phyloP scores from a whole-genome alignment of 2,329 filamentous ascomycete genomes.

The Fusarium pilosicola region DNA sequence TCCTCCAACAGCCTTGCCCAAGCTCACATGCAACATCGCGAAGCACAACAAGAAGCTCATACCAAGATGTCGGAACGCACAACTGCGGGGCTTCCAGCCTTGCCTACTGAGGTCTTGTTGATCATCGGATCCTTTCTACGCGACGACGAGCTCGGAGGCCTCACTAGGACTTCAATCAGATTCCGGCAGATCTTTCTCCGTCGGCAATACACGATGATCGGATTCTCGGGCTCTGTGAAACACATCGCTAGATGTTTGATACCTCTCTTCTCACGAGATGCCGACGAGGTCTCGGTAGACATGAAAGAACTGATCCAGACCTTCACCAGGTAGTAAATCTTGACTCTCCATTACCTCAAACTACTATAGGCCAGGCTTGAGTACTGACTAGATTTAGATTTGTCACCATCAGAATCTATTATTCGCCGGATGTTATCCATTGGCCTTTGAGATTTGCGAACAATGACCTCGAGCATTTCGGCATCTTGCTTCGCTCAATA shows the following conservation, averaged over 20 bases:
- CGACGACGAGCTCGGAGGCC: neutral
- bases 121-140: neutral
- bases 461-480: neutral
- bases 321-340: neutral
- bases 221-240: neutral
- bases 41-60: neutral
- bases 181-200: neutral
- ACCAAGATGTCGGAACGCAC: neutral
- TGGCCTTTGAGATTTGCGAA: neutral
- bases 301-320: neutral
- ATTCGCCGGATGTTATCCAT: neutral
- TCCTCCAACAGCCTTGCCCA: neutral
- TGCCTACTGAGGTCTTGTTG: neutral
- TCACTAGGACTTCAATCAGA: neutral
- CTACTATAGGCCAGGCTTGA: neutral
- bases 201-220: neutral
- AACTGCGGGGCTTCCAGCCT: neutral
- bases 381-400: neutral
- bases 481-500: neutral
- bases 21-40: neutral
- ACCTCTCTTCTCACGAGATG: neutral
- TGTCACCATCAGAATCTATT: neutral
- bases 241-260: neutral
- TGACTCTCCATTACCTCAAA: fast-evolving
- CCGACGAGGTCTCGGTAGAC: neutral